These are phyloP conservation scores for Dichomitus squalens DNA, from an alignment of 1,284 basidiomycete genomes.

Conservation along the genomic window DNA sequence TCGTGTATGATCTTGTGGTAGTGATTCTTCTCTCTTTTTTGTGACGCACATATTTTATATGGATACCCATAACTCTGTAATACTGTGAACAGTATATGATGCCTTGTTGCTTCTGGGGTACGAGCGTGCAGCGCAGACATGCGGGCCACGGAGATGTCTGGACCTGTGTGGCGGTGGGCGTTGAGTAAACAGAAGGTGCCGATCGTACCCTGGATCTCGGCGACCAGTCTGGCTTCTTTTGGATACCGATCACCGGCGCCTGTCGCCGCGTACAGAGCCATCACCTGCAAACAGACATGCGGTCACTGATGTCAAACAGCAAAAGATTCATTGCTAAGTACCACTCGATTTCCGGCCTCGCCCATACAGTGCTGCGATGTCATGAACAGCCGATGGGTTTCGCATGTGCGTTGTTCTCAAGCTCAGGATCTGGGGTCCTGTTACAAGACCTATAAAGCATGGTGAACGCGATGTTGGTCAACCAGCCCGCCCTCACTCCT, in stretches of 20 bases:
- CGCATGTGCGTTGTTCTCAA: too few species aligned
- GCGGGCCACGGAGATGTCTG: too few species aligned
- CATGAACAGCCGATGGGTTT: neutral
- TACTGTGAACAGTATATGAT: slow-evolving; percentile 6
- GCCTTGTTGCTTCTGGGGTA: slow-evolving; percentile 26
- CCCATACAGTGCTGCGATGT: neutral
- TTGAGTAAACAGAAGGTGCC: neutral
- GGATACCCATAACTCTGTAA: slow-evolving; percentile 21
- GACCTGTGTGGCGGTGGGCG: neutral
- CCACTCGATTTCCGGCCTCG: neutral
- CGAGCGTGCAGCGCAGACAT: slow-evolving; percentile 15
- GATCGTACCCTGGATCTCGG: neutral
- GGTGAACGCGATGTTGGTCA: too few species aligned
- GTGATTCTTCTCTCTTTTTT: slow-evolving; percentile 18
- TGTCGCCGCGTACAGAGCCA: neutral
- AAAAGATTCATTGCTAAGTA: neutral
- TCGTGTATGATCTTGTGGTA: slow-evolving; percentile 27
- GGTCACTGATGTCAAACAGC: neutral
- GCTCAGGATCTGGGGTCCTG: too few species aligned
- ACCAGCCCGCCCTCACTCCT: too few species aligned
- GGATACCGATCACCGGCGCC: neutral
- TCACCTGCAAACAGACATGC: neutral
- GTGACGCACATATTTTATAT: slow-evolving; percentile 21
- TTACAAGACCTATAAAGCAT: too few species aligned
- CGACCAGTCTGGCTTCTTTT: neutral